Conservation (phyloP, 495 filamentous ascomycete species). For the Parathielavia hyrcaniae region DNA sequence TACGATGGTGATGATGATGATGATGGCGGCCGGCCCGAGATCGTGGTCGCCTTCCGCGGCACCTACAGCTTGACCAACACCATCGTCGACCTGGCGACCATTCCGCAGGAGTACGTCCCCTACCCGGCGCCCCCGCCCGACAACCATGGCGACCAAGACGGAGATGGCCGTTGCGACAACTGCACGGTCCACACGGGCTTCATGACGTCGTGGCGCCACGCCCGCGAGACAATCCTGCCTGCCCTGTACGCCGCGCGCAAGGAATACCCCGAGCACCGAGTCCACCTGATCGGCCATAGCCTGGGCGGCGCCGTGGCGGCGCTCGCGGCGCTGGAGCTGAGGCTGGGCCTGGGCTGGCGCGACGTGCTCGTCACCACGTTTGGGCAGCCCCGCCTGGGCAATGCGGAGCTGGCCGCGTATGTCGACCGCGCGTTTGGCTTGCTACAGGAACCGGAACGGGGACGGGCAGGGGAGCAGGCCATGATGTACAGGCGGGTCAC, state of each 20-base stretch:
- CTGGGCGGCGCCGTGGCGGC: constrained; percentile 89
- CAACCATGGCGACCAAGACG: neutral
- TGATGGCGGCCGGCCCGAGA: constrained; percentile 27
- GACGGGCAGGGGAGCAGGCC: constrained; percentile 14
- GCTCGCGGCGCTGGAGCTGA: constrained; percentile 70
- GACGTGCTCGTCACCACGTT: constrained; percentile 76
- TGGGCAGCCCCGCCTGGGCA: constrained; percentile 83
- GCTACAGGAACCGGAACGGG: neutral
- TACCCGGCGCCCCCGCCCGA: constrained; percentile 54
- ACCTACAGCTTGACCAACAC: constrained; percentile 91
- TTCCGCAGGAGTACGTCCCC: constrained; percentile 84
- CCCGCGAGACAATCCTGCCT: constrained; percentile 57
- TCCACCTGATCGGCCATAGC: constrained; percentile 82
- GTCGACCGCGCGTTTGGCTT: constrained; percentile 61
- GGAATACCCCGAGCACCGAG: constrained; percentile 60
- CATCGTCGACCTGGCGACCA: constrained; percentile 76
- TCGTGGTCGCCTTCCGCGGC: constrained; percentile 90
- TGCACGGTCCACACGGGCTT: constrained; percentile 94
- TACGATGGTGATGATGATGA: constrained; percentile 25
- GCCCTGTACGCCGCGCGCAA: constrained; percentile 48
- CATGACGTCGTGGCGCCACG: constrained; percentile 70
- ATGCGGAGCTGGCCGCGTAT: constrained; percentile 60
- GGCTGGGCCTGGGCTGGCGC: constrained; percentile 53
- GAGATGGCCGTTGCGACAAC: constrained; percentile 52
- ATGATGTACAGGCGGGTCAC: constrained; percentile 69